A percentile compares a stretch with the other conserved stretches of the same genome.
These are phyloP conservation scores for Chionographis japonica DNA, from an alignment of 106 monocot species.

Conservation along the genomic window DNA sequence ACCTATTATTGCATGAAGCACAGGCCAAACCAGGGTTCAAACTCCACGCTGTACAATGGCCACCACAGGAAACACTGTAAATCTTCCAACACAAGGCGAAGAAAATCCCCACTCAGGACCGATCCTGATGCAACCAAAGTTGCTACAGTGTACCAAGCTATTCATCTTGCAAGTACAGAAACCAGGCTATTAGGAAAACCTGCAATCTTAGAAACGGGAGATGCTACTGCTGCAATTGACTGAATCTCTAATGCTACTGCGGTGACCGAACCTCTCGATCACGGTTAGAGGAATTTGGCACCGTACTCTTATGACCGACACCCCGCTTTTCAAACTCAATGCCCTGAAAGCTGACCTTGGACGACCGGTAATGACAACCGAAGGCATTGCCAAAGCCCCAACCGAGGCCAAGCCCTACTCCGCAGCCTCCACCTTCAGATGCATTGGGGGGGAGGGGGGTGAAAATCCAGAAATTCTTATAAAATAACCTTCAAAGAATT, in stretches of 20 bases:
- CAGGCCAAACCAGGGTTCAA: no score
- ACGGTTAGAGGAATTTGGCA: conserved; percentile 4
- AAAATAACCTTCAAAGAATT: not conserved
- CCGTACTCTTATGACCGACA: conserved; percentile 1
- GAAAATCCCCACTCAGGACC: no score
- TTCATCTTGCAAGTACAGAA: no score
- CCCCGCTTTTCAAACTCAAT: conserved; percentile 57
- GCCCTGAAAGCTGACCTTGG: conserved; percentile 67
- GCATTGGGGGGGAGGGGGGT: not conserved
- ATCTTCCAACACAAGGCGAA: no score
- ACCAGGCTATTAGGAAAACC: no score
- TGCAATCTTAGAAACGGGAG: no score
- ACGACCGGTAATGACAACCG: conserved; percentile 71
- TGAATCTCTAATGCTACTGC: not conserved
- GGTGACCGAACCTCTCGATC: conserved; percentile 12
- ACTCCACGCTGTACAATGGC: no score
- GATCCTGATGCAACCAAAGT: no score
- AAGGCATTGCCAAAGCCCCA: conserved; percentile 94
- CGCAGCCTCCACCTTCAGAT: conserved; percentile 87
- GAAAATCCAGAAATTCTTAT: not conserved
- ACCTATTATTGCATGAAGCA: no score
- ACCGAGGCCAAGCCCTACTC: conserved; percentile 89
- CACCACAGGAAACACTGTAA: no score
- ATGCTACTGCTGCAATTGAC: no score
- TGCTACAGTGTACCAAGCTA: no score